These are phyloP conservation scores for Diaporthe vaccinii DNA, from an alignment of 2,329 filamentous ascomycete species.

Conservation along the genomic window DNA sequence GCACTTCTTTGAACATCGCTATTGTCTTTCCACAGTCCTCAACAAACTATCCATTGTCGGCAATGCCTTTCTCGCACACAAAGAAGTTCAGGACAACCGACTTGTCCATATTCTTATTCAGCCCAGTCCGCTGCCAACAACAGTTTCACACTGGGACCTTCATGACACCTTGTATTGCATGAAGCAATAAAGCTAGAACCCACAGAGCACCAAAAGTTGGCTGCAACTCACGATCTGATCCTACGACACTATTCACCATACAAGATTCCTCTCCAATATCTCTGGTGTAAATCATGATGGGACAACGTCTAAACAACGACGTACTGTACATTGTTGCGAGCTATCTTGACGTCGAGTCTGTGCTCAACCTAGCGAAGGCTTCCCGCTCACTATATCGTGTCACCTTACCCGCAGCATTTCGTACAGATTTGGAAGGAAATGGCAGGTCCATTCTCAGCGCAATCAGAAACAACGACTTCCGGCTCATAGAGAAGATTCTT, in stretches of 20 bases:
- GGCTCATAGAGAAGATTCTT: neutral
- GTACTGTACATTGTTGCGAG: neutral
- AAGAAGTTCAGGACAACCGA: neutral
- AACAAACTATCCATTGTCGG: neutral
- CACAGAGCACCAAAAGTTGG: neutral
- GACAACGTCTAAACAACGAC: neutral
- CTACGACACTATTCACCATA: neutral
- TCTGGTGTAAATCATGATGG: neutral
- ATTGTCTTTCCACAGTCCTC: neutral
- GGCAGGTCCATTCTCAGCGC: constrained; percentile 10
- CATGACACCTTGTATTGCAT: neutral
- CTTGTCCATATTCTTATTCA: neutral
- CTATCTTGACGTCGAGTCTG: neutral
- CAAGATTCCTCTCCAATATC: neutral
- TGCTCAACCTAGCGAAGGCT: neutral
- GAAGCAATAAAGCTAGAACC: neutral
- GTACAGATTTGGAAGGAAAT: neutral
- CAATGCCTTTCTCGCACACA: neutral
- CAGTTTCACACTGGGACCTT: neutral
- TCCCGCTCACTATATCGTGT: neutral
- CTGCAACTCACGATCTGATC: neutral
- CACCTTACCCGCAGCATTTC: neutral
- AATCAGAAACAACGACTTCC: neutral
- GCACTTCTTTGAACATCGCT: neutral
- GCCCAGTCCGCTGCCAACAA: neutral